Evolutionary conservation across 2,329 filamentous ascomycete species (phyloP).

Genomic region (Aspergillus spinulosporus): DNA sequence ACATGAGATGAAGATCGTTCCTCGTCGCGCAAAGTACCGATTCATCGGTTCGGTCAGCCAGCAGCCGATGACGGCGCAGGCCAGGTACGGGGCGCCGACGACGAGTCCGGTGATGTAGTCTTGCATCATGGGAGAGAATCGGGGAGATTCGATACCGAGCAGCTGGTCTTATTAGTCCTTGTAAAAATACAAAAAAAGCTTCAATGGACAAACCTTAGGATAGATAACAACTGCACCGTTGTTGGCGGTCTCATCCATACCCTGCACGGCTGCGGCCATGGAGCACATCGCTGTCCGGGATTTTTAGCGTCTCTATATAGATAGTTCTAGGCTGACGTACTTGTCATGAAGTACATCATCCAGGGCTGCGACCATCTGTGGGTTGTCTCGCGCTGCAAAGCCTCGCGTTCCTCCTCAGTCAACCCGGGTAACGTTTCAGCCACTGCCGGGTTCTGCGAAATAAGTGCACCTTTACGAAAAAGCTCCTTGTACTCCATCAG

Average conservation of each 20-base stretch:
- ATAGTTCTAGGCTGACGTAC: constrained; percentile 25
- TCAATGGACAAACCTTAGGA: constrained; percentile 25
- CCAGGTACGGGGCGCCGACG: constrained; percentile 49
- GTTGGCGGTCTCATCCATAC: constrained; percentile 54
- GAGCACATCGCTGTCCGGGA: constrained; percentile 47
- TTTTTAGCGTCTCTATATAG: background rate
- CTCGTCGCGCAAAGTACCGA: constrained; percentile 46
- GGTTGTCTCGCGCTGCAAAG: constrained; percentile 47
- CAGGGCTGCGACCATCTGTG: constrained; percentile 54
- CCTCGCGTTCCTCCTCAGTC: constrained; percentile 45
- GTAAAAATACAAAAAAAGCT: background rate
- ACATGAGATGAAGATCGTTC: constrained; percentile 47
- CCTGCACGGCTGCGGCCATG: constrained; percentile 56
- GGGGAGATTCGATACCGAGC: constrained; percentile 17
- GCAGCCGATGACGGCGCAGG: constrained; percentile 48
- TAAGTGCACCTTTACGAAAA: constrained; percentile 54
- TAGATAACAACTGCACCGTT: constrained; percentile 48
- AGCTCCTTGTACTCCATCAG: constrained; percentile 50
- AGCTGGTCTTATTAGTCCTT: background rate
- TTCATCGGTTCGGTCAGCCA: constrained; percentile 53
- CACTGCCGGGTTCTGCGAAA: constrained; percentile 52
- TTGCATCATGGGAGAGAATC: constrained; percentile 20
- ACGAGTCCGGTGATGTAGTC: constrained; percentile 45
- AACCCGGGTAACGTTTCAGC: constrained; percentile 53
- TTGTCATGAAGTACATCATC: constrained; percentile 50